These are phyloP conservation scores for Cotoneaster glaucophyllus DNA, from an alignment of 306 rosid genomes.

Conservation along the genomic window DNA sequence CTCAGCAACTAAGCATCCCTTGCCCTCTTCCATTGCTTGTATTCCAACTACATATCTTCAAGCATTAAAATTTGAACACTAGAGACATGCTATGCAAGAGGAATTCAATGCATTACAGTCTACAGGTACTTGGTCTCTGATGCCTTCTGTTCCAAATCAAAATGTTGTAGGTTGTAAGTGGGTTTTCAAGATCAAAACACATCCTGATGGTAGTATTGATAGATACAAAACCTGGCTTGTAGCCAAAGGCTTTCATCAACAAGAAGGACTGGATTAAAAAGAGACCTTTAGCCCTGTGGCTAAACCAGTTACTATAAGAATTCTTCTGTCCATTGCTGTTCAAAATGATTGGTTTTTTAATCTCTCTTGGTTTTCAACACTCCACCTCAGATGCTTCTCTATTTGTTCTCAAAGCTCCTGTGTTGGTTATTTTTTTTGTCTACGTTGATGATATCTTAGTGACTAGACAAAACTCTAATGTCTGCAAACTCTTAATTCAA, in stretches of 20 bases:
- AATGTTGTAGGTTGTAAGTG: not conserved
- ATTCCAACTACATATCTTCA: too few relatives aligned
- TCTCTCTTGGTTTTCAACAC: not conserved
- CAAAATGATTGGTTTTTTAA: not conserved
- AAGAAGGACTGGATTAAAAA: too few relatives aligned
- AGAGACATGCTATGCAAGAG: too few relatives aligned
- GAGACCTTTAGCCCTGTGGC: not conserved
- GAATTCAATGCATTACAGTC: too few relatives aligned
- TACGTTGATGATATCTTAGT: too few relatives aligned
- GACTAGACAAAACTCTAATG: accelerated
- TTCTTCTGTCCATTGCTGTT: too few relatives aligned
- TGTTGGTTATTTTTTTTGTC: too few relatives aligned
- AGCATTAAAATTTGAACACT: too few relatives aligned
- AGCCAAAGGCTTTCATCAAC: not conserved
- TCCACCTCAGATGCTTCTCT: accelerated
- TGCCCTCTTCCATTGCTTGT: too few relatives aligned
- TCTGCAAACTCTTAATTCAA: not conserved
- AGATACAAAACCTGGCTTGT: not conserved
- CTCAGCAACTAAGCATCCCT: too few relatives aligned
- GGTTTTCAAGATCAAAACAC: not conserved
- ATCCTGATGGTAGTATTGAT: not conserved
- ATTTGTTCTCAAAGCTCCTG: accelerated
- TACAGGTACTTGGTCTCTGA: not conserved
- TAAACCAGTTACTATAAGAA: not conserved
- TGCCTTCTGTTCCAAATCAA: accelerated